Evolutionary conservation across 192 early-diverging fungal species (phyloP).

Genomic region (Pilaira anomala): DNA sequence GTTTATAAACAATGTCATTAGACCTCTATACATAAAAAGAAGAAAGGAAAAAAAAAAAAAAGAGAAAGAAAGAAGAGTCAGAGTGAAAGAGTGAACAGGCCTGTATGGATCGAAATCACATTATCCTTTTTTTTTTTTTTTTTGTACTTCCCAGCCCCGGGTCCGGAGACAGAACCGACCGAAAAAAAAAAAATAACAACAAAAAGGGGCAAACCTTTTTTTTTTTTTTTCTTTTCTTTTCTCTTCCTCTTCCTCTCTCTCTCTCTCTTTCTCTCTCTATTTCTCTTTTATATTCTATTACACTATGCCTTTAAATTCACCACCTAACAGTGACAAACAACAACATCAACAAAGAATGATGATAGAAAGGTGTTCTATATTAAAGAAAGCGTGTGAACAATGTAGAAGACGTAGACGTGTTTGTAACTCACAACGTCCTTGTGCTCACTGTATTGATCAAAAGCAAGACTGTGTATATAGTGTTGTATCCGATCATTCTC

Average conservation of each 20-base stretch:
- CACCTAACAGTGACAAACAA: slow-evolving; percentile 18
- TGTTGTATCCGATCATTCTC: slow-evolving; percentile 29
- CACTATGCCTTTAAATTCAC: slow-evolving; percentile 24
- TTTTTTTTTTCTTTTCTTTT: not conserved
- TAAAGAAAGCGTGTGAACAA: slow-evolving; percentile 28
- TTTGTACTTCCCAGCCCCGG: slow-evolving; percentile 10
- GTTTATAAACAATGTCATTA: too few species aligned
- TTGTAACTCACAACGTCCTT: slow-evolving; percentile 34
- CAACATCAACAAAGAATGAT: slow-evolving; percentile 9
- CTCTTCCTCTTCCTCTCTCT: slow-evolving; percentile 2
- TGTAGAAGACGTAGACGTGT: slow-evolving; percentile 27
- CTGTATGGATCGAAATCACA: slow-evolving; percentile 12
- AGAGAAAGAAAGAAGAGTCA: too few species aligned
- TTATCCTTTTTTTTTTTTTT: not conserved
- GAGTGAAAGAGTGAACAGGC: too few species aligned
- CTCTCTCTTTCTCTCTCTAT: slow-evolving; percentile 1
- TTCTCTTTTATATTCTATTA: slow-evolving; percentile 1
- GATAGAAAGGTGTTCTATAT: slow-evolving; percentile 24
- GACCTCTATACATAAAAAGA: too few species aligned
- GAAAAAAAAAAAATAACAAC: not conserved
- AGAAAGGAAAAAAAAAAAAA: too few species aligned
- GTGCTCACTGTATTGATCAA: slow-evolving; percentile 28
- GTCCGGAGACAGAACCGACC: slow-evolving; percentile 18
- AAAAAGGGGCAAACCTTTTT: slow-evolving; percentile 1
- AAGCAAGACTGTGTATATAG: slow-evolving; percentile 31